Percentiles rank a stretch among this genome's conserved stretches.
phyloP scores from a whole-genome alignment of 371 early-diverging fungal species.

The Basidiobolus meristosporus region DNA sequence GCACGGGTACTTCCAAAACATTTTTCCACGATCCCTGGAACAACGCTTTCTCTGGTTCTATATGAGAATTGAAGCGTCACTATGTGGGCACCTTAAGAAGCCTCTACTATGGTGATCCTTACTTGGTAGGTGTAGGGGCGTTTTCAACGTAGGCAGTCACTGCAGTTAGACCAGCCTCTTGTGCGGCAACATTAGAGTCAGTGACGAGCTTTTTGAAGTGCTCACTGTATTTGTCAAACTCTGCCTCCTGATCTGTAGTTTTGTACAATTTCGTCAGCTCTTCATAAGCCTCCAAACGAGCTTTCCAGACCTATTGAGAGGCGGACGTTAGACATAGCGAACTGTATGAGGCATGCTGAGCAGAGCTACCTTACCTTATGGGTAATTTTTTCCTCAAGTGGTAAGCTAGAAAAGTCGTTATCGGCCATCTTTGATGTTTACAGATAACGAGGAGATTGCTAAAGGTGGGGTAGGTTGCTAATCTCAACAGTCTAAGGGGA shows the following conservation, averaged over 20 bases:
- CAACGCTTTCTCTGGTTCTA: constrained; percentile 45
- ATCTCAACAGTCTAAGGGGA: too few species aligned
- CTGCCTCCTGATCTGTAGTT: constrained; percentile 29
- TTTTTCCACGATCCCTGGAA: constrained; percentile 77
- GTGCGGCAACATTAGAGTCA: constrained; percentile 83
- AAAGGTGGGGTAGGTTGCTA: too few species aligned
- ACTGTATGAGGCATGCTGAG: too few species aligned
- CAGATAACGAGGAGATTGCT: neutral
- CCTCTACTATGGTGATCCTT: constrained; percentile 10
- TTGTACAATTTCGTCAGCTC: constrained; percentile 52
- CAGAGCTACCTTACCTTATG: constrained; percentile 4
- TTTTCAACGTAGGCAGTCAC: constrained; percentile 57
- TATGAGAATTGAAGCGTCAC: constrained; percentile 1
- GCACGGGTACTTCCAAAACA: constrained; percentile 66
- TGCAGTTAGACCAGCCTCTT: constrained; percentile 68
- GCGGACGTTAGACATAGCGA: too few species aligned
- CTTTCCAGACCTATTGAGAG: constrained; percentile 73
- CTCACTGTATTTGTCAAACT: constrained; percentile 48
- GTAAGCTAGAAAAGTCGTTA: constrained; percentile 3
- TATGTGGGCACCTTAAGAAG: too few species aligned
- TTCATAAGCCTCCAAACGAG: constrained; percentile 70
- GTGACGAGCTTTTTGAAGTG: constrained; percentile 55
- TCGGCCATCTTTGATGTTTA: neutral
- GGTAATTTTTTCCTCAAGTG: constrained; percentile 4
- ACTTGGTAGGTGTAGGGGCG: constrained; percentile 60